Evolutionary conservation across 306 rosid genomes (phyloP).

Genomic region (Dalbergia cultrata): DNA sequence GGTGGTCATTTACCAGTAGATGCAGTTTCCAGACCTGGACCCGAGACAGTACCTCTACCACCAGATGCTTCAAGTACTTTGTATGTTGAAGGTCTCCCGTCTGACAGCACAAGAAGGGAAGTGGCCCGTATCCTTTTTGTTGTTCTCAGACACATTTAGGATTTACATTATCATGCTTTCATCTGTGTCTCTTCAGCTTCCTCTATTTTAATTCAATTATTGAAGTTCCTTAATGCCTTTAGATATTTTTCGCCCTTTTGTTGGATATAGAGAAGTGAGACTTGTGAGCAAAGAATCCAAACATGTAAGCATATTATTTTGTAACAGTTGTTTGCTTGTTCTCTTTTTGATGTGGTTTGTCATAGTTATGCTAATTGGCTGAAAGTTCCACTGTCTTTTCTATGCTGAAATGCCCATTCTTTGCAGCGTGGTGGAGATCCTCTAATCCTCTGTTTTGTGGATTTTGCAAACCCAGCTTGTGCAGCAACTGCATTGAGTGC

Average conservation of each 20-base stretch:
- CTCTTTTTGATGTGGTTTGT: constrained; percentile 32
- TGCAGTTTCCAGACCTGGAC: constrained; percentile 66
- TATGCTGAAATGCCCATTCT: constrained; percentile 41
- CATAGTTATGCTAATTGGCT: constrained; percentile 20
- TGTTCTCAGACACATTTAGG: constrained; percentile 21
- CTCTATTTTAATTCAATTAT: constrained; percentile 10
- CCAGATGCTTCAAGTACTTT: constrained; percentile 86
- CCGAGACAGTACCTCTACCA: constrained; percentile 75
- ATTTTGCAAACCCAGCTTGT: constrained; percentile 81
- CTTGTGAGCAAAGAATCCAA: constrained; percentile 88
- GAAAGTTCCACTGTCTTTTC: constrained; percentile 19
- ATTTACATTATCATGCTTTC: constrained; percentile 20
- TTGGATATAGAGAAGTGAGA: constrained; percentile 90
- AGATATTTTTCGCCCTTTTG: constrained; percentile 96
- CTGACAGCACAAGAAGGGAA: constrained; percentile 84
- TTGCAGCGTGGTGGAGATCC: constrained; percentile 91
- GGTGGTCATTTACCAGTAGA: constrained; percentile 72
- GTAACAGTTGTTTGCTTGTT: constrained; percentile 37
- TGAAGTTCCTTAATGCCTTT: constrained; percentile 48
- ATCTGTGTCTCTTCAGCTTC: constrained; percentile 34
- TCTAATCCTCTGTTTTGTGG: constrained; percentile 89
- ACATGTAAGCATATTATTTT: constrained; percentile 62
- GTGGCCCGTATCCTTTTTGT: constrained; percentile 88
- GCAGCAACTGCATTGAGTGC: constrained; percentile 90
- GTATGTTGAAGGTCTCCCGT: constrained; percentile 91